Conservation (phyloP, 192 early-diverging fungal genomes). For the Podila horticola region DNA sequence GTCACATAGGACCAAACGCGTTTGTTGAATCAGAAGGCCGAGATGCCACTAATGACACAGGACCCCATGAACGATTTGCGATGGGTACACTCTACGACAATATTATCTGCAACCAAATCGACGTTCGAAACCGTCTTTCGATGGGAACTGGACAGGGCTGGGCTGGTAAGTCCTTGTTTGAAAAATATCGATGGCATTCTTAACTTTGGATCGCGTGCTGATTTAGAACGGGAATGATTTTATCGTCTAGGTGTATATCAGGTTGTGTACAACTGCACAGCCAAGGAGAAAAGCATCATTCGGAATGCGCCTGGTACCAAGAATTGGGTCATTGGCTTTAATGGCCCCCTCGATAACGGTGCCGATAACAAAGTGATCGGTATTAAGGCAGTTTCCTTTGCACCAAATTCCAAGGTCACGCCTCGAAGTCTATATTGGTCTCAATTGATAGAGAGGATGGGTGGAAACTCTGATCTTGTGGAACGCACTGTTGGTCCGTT, state of each 20-base stretch:
- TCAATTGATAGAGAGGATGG: conserved; percentile 1
- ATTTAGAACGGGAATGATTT: no score
- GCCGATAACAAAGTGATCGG: conserved; percentile 4
- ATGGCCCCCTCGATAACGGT: background rate
- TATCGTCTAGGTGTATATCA: conserved; percentile 10
- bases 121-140: conserved; percentile 12
- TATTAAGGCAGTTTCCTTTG: background rate
- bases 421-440: conserved; percentile 24
- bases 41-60: conserved; percentile 18
- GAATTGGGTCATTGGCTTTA: conserved; percentile 23
- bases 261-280: conserved; percentile 23
- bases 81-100: conserved; percentile 23
- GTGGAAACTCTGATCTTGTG: no score
- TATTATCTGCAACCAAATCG: conserved; percentile 11
- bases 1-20: conserved; percentile 12
- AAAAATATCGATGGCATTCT: no score
- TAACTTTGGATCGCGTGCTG: no score
- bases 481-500: no score
- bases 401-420: background rate
- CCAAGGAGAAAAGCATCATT: background rate
- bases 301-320: conserved; percentile 17
- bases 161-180: conserved; percentile 8
- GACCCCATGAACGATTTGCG: conserved; percentile 23
- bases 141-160: conserved; percentile 19
- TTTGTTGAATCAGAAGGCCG: conserved; percentile 14